A percentile compares a stretch with the other conserved stretches of the same genome.
Conservation (phyloP, 2,329 filamentous ascomycete species). For the Pestalotiopsis sp. region DNA sequence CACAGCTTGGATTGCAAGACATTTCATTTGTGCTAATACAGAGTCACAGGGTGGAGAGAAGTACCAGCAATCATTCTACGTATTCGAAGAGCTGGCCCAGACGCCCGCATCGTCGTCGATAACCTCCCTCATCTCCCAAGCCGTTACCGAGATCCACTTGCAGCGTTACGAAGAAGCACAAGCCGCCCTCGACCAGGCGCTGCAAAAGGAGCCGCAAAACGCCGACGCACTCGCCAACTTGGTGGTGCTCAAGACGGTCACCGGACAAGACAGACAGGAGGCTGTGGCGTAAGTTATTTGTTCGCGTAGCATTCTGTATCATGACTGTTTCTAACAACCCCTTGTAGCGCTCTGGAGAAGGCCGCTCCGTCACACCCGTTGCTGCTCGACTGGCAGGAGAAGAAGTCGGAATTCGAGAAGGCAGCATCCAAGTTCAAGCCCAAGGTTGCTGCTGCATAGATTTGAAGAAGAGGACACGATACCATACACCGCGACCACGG, state of each 20-base stretch:
- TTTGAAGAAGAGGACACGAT: neutral
- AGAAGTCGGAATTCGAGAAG: slow-evolving; percentile 84
- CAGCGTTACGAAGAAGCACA: slow-evolving; percentile 89
- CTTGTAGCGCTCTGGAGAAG: slow-evolving; percentile 55
- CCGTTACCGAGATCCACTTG: slow-evolving; percentile 88
- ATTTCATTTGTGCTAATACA: slow-evolving; percentile 14
- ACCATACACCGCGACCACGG: neutral
- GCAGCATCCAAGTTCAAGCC: slow-evolving; percentile 85
- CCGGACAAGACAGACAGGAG: slow-evolving; percentile 71
- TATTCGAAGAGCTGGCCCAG: slow-evolving; percentile 94
- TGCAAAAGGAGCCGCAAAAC: slow-evolving; percentile 73
- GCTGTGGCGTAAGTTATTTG: slow-evolving; percentile 48
- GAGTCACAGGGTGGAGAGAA: slow-evolving; percentile 78
- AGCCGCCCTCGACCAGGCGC: slow-evolving; percentile 78
- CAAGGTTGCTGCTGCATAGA: slow-evolving; percentile 67
- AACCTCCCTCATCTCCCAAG: slow-evolving; percentile 81
- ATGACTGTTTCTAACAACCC: neutral
- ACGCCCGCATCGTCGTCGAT: slow-evolving; percentile 79
- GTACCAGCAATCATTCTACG: slow-evolving; percentile 96
- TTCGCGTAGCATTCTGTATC: neutral
- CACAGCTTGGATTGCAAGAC: neutral
- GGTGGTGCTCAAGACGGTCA: slow-evolving; percentile 77
- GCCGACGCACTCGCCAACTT: slow-evolving; percentile 81
- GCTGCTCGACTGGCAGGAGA: slow-evolving; percentile 76
- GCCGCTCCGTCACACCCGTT: slow-evolving; percentile 70